phyloP scores from a whole-genome alignment of 2,329 filamentous ascomycete genomes.

The Claviceps sp. region DNA sequence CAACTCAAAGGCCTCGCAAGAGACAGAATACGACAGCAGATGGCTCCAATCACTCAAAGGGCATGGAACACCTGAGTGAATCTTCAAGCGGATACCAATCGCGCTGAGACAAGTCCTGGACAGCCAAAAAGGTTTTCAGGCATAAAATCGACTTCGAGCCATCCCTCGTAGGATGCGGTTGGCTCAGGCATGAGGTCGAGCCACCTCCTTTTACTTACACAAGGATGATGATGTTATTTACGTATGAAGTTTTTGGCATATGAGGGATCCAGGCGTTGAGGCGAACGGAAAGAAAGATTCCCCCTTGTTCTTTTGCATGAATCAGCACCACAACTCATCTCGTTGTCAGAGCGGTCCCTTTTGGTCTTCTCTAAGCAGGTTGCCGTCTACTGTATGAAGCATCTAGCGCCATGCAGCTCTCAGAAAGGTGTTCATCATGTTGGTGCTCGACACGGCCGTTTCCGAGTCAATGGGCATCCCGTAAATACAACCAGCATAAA shows the following conservation, averaged over 20 bases:
- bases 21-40: conserved; percentile 24
- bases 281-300: conserved; percentile 14
- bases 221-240: neutral
- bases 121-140: neutral
- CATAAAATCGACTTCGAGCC: neutral
- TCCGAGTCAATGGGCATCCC: too few relatives aligned
- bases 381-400: too few relatives aligned
- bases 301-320: conserved; percentile 7
- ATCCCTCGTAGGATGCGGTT: neutral
- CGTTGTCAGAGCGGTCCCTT: neutral
- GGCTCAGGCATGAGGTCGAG: neutral
- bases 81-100: conserved; percentile 11
- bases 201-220: neutral
- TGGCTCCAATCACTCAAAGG: conserved; percentile 9
- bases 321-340: neutral
- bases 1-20: conserved; percentile 32
- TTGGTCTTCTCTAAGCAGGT: neutral
- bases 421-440: too few relatives aligned
- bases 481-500: too few relatives aligned
- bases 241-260: conserved; percentile 7
- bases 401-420: too few relatives aligned
- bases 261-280: conserved; percentile 11
- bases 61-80: conserved; percentile 12
- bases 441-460: too few relatives aligned
- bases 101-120: neutral